These are phyloP conservation scores for Tarenaya hassleriana DNA, from an alignment of 345 rosid genomes.

Conservation along the genomic window DNA sequence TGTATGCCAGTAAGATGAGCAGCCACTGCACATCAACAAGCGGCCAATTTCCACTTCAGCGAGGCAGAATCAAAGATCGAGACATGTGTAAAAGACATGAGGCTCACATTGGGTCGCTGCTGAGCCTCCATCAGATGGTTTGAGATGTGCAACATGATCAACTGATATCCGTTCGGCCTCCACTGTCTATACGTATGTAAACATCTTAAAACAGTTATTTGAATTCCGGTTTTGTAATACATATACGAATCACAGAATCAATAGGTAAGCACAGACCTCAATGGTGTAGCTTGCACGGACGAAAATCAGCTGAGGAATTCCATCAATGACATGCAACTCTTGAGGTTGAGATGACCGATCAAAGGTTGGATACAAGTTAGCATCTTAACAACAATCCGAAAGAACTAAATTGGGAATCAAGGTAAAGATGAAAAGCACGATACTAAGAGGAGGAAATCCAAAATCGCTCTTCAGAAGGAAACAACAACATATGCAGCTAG, in stretches of 20 bases:
- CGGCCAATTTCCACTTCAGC: background rate
- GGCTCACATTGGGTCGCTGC: too few relatives aligned
- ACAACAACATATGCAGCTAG: too few relatives aligned
- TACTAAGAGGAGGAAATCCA: too few relatives aligned
- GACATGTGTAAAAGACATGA: background rate
- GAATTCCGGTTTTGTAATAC: background rate
- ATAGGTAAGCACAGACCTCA: slow-evolving; percentile 44
- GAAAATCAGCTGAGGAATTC: slow-evolving; percentile 90
- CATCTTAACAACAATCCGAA: slow-evolving; percentile 5
- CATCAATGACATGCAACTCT: slow-evolving; percentile 97
- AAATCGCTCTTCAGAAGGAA: too few relatives aligned
- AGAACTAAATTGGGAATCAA: background rate
- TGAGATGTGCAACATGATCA: slow-evolving; percentile 98
- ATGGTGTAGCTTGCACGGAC: slow-evolving; percentile 85
- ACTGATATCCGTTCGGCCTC: slow-evolving; percentile 96
- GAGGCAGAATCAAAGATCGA: background rate
- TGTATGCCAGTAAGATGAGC: slow-evolving; percentile 96
- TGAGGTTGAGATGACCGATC: slow-evolving; percentile 19
- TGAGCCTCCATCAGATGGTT: slow-evolving; percentile 93
- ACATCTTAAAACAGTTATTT: background rate
- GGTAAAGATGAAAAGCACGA: too few relatives aligned
- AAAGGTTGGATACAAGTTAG: slow-evolving; percentile 12
- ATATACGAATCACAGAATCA: slow-evolving; percentile 2
- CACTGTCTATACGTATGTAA: slow-evolving; percentile 53
- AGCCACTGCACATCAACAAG: slow-evolving; percentile 58